Percentiles rank a stretch among this genome's conserved stretches.
Conservation (phyloP, 2,329 filamentous ascomycete species). For the Fusarium piperis region DNA sequence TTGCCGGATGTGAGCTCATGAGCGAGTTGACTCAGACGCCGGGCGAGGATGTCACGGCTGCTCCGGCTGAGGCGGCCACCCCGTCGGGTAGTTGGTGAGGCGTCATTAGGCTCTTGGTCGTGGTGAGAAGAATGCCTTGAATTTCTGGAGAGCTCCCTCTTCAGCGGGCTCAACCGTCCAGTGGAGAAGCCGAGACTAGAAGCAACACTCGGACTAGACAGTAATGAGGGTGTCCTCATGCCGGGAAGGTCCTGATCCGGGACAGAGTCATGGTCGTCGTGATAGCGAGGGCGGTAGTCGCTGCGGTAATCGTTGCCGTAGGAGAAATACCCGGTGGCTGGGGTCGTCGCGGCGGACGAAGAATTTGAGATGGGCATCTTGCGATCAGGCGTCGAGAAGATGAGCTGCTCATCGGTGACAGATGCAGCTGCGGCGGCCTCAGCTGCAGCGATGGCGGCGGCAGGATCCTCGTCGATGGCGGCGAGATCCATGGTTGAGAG, state of each 20-base stretch:
- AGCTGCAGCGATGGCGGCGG: slow-evolving; percentile 38
- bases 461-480: slow-evolving; percentile 41
- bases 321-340: slow-evolving; percentile 38
- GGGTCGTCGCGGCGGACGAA: slow-evolving; percentile 32
- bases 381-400: slow-evolving; percentile 42
- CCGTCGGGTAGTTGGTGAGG: slow-evolving; percentile 38
- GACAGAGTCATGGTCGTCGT: slow-evolving; percentile 36
- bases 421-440: slow-evolving; percentile 34
- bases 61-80: slow-evolving; percentile 18
- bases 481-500: slow-evolving; percentile 37
- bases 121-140: slow-evolving; percentile 35
- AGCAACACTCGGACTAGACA: slow-evolving; percentile 48
- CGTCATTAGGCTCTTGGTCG: slow-evolving; percentile 31
- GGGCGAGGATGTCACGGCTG: slow-evolving; percentile 54
- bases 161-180: slow-evolving; percentile 45
- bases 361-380: slow-evolving; percentile 29
- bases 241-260: slow-evolving; percentile 34
- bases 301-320: slow-evolving; percentile 35
- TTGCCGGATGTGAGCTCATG: slow-evolving; percentile 49
- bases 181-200: slow-evolving; percentile 47
- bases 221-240: slow-evolving; percentile 43
- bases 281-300: slow-evolving; percentile 39
- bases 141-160: slow-evolving; percentile 42
- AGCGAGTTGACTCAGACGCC: slow-evolving; percentile 51
- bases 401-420: slow-evolving; percentile 33